phyloP scores from a whole-genome alignment of 2,329 filamentous ascomycete species.

The Scopulariopsis brevicaulis region DNA sequence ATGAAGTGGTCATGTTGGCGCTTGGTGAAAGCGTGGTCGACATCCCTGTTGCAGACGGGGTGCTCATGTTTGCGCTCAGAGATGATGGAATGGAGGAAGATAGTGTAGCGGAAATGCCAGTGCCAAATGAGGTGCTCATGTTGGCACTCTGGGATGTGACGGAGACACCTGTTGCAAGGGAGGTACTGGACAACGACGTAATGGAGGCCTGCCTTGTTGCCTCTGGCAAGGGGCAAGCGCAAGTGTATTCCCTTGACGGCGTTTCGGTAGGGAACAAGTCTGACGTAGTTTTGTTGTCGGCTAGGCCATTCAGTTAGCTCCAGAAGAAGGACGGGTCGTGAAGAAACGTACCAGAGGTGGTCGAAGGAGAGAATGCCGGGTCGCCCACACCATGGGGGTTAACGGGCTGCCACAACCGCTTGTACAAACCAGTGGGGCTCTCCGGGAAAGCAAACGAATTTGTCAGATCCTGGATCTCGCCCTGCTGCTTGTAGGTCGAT shows the following conservation, averaged over 20 bases:
- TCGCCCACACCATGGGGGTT: neutral
- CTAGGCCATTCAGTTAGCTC: neutral
- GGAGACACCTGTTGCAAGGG: neutral
- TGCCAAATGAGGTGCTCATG: neutral
- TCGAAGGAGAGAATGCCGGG: neutral
- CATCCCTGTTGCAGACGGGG: neutral
- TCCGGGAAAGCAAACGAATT: neutral
- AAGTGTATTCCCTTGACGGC: neutral
- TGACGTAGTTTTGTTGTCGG: neutral
- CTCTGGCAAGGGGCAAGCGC: neutral
- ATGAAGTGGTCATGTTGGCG: neutral
- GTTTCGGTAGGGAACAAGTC: neutral
- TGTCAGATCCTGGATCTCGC: neutral
- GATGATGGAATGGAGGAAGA: neutral
- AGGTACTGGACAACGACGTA: neutral
- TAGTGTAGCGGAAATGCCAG: neutral
- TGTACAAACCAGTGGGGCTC: neutral
- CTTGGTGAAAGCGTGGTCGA: neutral
- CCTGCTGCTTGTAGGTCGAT: neutral
- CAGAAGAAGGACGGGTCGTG: neutral
- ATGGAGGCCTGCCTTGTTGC: neutral
- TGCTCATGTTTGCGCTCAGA: neutral
- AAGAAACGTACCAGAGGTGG: neutral
- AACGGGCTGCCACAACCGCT: neutral
- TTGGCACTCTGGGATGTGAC: neutral